Conservation (phyloP, 1,284 basidiomycete species). For the Cryptococcus sp. region DNA sequence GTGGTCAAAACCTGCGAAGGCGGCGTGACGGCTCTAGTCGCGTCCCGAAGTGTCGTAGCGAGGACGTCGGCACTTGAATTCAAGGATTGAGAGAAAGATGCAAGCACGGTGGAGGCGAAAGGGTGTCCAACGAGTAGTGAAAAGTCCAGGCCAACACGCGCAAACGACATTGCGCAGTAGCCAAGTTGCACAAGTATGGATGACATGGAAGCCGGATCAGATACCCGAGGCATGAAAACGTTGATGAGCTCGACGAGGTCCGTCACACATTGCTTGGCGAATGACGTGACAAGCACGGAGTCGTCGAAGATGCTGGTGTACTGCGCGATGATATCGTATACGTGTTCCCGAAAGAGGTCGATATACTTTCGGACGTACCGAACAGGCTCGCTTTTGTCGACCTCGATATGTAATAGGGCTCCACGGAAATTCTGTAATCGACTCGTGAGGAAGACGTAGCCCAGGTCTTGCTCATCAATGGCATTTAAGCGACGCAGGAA, state of each 20-base stretch:
- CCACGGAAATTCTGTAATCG: slow-evolving; percentile 61
- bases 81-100: slow-evolving; percentile 56
- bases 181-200: slow-evolving; percentile 87
- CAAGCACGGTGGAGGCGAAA: slow-evolving; percentile 64
- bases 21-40: slow-evolving; percentile 22
- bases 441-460: slow-evolving; percentile 68
- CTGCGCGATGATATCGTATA: slow-evolving; percentile 87
- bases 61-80: slow-evolving; percentile 48
- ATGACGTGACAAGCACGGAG: slow-evolving; percentile 57
- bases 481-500: slow-evolving; percentile 78
- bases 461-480: slow-evolving; percentile 65
- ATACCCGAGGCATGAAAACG: slow-evolving; percentile 56
- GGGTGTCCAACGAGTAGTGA: slow-evolving; percentile 64
- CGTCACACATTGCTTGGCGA: slow-evolving; percentile 59
- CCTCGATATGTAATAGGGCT: slow-evolving; percentile 51
- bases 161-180: slow-evolving; percentile 88
- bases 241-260: slow-evolving; percentile 58
- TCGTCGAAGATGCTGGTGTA: slow-evolving; percentile 77
- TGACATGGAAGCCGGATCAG: slow-evolving; percentile 68
- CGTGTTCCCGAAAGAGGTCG: slow-evolving; percentile 87
- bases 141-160: slow-evolving; percentile 88
- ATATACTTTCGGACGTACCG: slow-evolving; percentile 82
- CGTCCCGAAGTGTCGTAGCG: slow-evolving; percentile 27
- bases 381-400: slow-evolving; percentile 65
- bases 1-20: slow-evolving; percentile 44